A percentile compares a stretch with the other conserved stretches of the same genome.
phyloP scores from a whole-genome alignment of 495 filamentous ascomycete species.

The Schizothecium vesticola region DNA sequence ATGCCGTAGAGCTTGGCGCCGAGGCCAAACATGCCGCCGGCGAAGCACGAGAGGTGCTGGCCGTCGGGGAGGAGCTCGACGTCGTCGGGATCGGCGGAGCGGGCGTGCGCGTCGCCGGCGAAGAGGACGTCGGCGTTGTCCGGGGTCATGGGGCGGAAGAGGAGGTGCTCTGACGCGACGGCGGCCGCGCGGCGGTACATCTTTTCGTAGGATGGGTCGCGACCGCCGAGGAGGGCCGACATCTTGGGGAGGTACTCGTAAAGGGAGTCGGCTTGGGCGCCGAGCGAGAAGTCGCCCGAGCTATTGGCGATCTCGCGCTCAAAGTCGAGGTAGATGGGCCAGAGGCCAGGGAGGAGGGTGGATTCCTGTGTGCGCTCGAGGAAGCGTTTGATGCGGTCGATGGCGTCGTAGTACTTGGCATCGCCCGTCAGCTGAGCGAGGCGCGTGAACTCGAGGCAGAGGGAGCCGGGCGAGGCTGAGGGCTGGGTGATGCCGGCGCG shows the following conservation, averaged over 20 bases:
- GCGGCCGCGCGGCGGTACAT: constrained; percentile 52
- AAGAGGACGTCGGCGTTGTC: constrained; percentile 62
- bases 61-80: constrained; percentile 29
- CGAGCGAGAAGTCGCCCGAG: constrained; percentile 57
- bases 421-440: constrained; percentile 75
- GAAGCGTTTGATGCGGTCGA: constrained; percentile 70
- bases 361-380: constrained; percentile 61
- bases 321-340: constrained; percentile 36
- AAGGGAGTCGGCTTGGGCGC: constrained; percentile 72
- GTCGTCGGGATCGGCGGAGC: background rate
- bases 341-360: constrained; percentile 63
- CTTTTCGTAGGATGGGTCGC: constrained; percentile 30
- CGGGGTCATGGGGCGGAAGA: constrained; percentile 59
- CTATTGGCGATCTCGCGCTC: constrained; percentile 20
- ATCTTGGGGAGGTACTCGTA: constrained; percentile 86
- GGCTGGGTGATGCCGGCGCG: constrained; percentile 46
- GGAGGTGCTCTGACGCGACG: constrained; percentile 53
- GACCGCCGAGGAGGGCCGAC: constrained; percentile 35
- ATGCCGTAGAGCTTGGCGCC: constrained; percentile 70
- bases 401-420: constrained; percentile 74
- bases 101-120: constrained; percentile 34
- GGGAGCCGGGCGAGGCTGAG: constrained; percentile 71
- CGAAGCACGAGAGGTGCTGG: constrained; percentile 62
- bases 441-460: constrained; percentile 79
- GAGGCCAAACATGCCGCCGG: constrained; percentile 83